Conservation (phyloP, 2,329 filamentous ascomycete species). For the Nemania diffusa region DNA sequence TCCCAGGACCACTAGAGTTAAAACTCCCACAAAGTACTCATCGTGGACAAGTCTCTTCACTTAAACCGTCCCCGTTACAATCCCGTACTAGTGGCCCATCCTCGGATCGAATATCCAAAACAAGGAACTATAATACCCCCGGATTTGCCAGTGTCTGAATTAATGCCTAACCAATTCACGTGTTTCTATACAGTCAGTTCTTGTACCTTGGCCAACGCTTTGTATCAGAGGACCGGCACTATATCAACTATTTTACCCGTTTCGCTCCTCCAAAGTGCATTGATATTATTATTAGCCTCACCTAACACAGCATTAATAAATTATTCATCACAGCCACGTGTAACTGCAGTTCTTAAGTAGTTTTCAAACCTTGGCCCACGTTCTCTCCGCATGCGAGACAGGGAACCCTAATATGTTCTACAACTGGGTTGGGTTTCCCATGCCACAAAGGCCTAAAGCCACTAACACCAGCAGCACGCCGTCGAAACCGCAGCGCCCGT, state of each 20-base stretch:
- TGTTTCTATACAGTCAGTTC: background rate
- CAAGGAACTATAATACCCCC: background rate
- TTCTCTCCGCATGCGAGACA: slow-evolving; percentile 16
- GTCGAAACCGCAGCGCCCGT: slow-evolving; percentile 7
- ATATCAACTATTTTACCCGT: background rate
- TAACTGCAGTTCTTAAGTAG: background rate
- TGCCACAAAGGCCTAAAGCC: background rate
- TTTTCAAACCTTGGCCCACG: background rate
- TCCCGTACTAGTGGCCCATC: background rate
- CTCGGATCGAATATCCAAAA: background rate
- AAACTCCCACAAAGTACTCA: too few relatives aligned
- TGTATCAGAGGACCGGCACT: background rate
- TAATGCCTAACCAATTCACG: background rate
- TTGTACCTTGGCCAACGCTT: background rate
- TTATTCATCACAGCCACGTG: slow-evolving; percentile 17
- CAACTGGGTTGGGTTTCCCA: slow-evolving; percentile 9
- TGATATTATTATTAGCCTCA: background rate
- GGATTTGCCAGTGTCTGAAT: background rate
- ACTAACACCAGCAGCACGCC: background rate
- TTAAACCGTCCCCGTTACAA: background rate
- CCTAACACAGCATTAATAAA: background rate
- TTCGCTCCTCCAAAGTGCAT: background rate
- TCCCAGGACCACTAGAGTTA: too few relatives aligned
- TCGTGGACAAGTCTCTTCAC: background rate
- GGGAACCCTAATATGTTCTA: slow-evolving; percentile 5